These are phyloP conservation scores for Digitaria exilis DNA, from an alignment of 202 grass and related monocot species.

Conservation along the genomic window DNA sequence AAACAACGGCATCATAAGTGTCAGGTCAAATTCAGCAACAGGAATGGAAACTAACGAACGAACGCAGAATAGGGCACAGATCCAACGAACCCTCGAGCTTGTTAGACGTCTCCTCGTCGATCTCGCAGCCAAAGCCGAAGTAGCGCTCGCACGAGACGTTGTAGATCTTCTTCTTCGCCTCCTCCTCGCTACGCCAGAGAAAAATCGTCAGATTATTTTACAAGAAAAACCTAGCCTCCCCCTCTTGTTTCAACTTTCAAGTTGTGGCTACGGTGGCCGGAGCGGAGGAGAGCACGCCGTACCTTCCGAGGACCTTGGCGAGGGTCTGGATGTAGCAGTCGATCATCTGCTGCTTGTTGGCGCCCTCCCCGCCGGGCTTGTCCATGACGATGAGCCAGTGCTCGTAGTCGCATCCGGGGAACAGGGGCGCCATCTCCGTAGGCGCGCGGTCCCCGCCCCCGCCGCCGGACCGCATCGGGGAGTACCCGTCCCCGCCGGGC, in stretches of 20 bases:
- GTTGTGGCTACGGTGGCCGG: too few relatives aligned
- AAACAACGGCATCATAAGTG: neutral
- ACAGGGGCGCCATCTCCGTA: slow-evolving; percentile 80
- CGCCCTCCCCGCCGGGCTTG: slow-evolving; percentile 78
- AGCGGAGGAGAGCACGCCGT: neutral
- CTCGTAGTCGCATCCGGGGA: slow-evolving; percentile 90
- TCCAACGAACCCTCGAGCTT: slow-evolving; percentile 70
- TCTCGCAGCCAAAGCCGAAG: slow-evolving; percentile 89
- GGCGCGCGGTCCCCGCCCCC: slow-evolving; percentile 60
- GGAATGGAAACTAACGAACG: neutral
- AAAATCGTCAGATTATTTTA: neutral
- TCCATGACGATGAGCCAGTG: slow-evolving; percentile 99
- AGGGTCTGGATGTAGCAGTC: slow-evolving; percentile 88
- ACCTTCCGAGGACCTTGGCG: slow-evolving; percentile 85
- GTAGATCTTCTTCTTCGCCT: slow-evolving; percentile 85
- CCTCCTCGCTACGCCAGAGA: slow-evolving; percentile 54
- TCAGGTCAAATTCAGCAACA: neutral
- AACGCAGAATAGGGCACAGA: neutral
- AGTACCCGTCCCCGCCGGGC: slow-evolving; percentile 44
- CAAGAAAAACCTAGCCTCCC: neutral
- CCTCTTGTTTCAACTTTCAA: neutral
- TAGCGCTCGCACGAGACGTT: slow-evolving; percentile 91
- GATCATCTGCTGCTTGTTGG: slow-evolving; percentile 88
- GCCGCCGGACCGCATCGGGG: slow-evolving; percentile 31
- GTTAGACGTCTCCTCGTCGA: slow-evolving; percentile 94